Evolutionary conservation across 2,329 filamentous ascomycete species (phyloP).

Genomic region (Periconia macrospinosa): DNA sequence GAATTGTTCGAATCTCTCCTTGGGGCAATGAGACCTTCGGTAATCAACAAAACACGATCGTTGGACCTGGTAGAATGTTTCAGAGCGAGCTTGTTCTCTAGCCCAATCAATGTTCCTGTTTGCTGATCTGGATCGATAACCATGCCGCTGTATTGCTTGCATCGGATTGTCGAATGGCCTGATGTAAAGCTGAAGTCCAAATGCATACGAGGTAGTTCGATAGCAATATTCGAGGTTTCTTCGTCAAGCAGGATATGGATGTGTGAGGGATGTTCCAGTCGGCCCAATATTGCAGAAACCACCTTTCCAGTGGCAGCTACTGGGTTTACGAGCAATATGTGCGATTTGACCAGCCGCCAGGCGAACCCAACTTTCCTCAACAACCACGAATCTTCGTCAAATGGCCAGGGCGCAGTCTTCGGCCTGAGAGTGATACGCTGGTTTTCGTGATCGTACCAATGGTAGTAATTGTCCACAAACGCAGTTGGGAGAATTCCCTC

Average conservation of each 20-base stretch:
- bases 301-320: background rate
- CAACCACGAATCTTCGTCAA: background rate
- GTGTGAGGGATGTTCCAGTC: background rate
- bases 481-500: background rate
- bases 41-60: conserved; percentile 44
- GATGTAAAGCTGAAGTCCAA: conserved; percentile 13
- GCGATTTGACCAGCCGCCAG: background rate
- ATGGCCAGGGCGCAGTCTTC: background rate
- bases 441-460: background rate
- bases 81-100: conserved; percentile 26
- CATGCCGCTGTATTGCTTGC: conserved; percentile 29
- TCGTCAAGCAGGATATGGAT: conserved; percentile 20
- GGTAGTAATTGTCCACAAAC: background rate
- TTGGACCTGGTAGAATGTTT: conserved; percentile 9
- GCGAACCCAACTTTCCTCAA: background rate
- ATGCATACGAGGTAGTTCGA: conserved; percentile 20
- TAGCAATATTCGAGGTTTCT: conserved; percentile 1
- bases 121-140: conserved; percentile 25
- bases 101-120: conserved; percentile 25
- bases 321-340: background rate
- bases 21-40: conserved; percentile 14
- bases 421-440: background rate
- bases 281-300: background rate
- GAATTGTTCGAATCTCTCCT: conserved; percentile 9
- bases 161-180: conserved; percentile 14